These are phyloP conservation scores for Geotrichum aggregatum DNA, from an alignment of 1,139 yeast genomes.

Conservation along the genomic window DNA sequence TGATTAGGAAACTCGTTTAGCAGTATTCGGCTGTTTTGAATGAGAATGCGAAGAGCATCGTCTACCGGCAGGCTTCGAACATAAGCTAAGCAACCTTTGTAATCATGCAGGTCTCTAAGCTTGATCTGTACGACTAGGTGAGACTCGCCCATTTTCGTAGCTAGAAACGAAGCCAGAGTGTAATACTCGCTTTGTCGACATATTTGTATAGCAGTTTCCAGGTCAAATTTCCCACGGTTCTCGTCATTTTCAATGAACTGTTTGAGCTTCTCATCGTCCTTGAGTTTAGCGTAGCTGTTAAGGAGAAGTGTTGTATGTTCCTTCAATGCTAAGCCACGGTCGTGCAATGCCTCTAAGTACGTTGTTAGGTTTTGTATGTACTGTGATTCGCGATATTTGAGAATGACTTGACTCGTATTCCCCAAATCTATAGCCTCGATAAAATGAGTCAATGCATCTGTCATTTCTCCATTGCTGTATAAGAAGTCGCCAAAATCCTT, in stretches of 20 bases:
- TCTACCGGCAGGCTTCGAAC: conserved; percentile 69
- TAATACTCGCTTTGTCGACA: conserved; percentile 75
- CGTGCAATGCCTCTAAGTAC: conserved; percentile 61
- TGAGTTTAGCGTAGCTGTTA: conserved; percentile 79
- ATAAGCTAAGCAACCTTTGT: conserved; percentile 59
- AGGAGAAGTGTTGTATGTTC: conserved; percentile 81
- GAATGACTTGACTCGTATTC: conserved; percentile 67
- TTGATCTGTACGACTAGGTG: conserved; percentile 73
- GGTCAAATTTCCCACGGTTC: conserved; percentile 50
- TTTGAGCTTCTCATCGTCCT: conserved; percentile 55
- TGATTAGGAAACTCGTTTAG: conserved; percentile 71
- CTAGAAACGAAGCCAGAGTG: conserved; percentile 64
- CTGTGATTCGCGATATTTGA: conserved; percentile 80
- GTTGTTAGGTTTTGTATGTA: conserved; percentile 62
- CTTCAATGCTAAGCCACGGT: conserved; percentile 51
- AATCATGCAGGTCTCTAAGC: conserved; percentile 61
- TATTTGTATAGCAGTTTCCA: conserved; percentile 63
- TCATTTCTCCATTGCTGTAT: conserved; percentile 59
- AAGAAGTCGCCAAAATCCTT: conserved; percentile 67
- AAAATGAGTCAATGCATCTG: conserved; percentile 68
- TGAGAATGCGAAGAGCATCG: conserved; percentile 68
- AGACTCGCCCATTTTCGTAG: conserved; percentile 69
- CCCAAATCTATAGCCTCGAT: conserved; percentile 50
- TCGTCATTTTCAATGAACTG: conserved; percentile 51
- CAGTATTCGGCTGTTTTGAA: conserved; percentile 61